These are phyloP conservation scores for Porcisia deanei DNA, from an alignment of 208 protist species.

Conservation along the genomic window DNA sequence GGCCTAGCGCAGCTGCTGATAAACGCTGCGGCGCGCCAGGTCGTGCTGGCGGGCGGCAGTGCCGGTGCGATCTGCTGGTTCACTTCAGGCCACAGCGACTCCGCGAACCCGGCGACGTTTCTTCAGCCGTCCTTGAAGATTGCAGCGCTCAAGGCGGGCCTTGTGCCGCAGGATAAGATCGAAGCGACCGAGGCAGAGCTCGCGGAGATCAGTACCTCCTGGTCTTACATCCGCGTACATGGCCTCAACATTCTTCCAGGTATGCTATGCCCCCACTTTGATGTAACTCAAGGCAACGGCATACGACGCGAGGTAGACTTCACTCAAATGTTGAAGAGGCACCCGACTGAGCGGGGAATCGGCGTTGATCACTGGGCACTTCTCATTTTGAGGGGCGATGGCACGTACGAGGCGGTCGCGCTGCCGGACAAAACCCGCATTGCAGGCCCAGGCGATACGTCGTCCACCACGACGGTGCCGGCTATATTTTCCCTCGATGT, in stretches of 20 bases:
- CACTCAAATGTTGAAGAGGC: slow-evolving; percentile 83
- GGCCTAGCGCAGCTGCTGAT: slow-evolving; percentile 62
- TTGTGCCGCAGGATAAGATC: slow-evolving; percentile 12
- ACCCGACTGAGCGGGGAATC: slow-evolving; percentile 87
- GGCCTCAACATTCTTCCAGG: slow-evolving; percentile 80
- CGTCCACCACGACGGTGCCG: slow-evolving; percentile 23
- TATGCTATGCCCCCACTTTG: slow-evolving; percentile 88
- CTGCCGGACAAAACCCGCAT: slow-evolving; percentile 52
- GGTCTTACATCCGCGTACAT: slow-evolving; percentile 88
- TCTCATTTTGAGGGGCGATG: slow-evolving; percentile 71
- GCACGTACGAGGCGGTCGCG: slow-evolving; percentile 65
- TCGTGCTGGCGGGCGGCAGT: slow-evolving; percentile 82
- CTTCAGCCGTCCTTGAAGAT: slow-evolving; percentile 45
- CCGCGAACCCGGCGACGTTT: slow-evolving; percentile 81
- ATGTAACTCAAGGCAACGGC: slow-evolving; percentile 69
- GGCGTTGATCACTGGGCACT: slow-evolving; percentile 87
- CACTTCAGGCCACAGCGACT: slow-evolving; percentile 89
- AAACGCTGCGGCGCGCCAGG: slow-evolving; percentile 36
- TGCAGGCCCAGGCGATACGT: slow-evolving; percentile 6
- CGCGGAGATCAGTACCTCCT: slow-evolving; percentile 30
- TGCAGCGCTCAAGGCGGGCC: slow-evolving; percentile 21
- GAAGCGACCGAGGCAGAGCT: slow-evolving; percentile 27
- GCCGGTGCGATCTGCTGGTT: slow-evolving; percentile 93
- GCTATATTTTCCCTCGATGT: slow-evolving; percentile 75
- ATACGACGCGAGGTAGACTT: slow-evolving; percentile 82